A percentile compares a stretch with the other conserved stretches of the same genome.
Evolutionary conservation across 331 rosid species (phyloP).

Genomic region (Pyracantha coccinea): DNA sequence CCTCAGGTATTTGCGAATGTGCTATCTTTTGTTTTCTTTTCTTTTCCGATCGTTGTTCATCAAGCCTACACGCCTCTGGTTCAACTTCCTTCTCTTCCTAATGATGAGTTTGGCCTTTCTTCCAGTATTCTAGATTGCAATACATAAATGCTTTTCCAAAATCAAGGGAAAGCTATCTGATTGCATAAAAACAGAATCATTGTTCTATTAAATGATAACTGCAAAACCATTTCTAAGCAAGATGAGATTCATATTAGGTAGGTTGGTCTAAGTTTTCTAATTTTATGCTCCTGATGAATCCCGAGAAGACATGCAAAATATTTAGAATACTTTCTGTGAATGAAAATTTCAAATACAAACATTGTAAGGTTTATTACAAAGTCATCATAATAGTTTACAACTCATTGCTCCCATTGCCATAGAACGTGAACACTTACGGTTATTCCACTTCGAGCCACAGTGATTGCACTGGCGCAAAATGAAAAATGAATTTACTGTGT

Average conservation of each 20-base stretch:
- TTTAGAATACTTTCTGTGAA: not conserved
- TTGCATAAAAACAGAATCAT: not conserved
- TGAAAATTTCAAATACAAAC: not conserved
- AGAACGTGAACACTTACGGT: not conserved
- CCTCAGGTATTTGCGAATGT: constrained; percentile 52
- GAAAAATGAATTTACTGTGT: not conserved
- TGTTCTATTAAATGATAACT: not conserved
- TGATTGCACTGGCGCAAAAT: not conserved
- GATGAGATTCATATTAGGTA: not conserved
- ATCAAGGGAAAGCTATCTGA: not conserved
- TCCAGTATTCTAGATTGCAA: not conserved
- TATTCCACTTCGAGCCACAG: not conserved
- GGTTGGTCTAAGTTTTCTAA: not conserved
- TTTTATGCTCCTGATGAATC: not conserved
- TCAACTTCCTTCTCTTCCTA: not conserved
- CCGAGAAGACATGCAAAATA: not conserved
- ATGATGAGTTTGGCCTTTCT: not conserved
- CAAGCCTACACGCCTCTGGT: not conserved
- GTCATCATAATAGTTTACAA: not conserved
- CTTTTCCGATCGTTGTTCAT: not conserved
- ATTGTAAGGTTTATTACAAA: not conserved
- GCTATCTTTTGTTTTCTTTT: not conserved
- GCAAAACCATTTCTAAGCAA: not conserved
- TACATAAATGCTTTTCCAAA: not conserved
- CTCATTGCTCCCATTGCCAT: not conserved